A percentile compares a stretch with the other conserved stretches of the same genome.
These are phyloP conservation scores for Cladophialophora psammophila DNA, from an alignment of 2,329 filamentous ascomycete species.

Conservation along the genomic window DNA sequence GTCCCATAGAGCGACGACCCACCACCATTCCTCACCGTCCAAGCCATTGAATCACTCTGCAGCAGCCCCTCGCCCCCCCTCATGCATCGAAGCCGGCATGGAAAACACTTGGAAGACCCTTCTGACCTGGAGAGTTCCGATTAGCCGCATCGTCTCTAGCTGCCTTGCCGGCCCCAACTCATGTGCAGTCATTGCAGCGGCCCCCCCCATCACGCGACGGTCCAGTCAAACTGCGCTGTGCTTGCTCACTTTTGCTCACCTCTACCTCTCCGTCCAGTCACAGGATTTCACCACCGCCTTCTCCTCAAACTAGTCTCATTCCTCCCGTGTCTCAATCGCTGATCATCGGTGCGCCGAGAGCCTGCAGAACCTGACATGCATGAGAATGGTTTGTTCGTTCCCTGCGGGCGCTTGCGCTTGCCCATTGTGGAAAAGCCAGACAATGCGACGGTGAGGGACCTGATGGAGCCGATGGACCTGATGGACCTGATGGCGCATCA, in stretches of 20 bases:
- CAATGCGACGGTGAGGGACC: conserved; percentile 7
- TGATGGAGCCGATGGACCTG: not conserved
- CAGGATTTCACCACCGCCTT: conserved; percentile 4
- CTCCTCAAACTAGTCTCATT: conserved; percentile 19
- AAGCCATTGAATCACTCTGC: conserved; percentile 12
- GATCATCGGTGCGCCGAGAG: conserved; percentile 32
- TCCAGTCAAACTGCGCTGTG: not conserved
- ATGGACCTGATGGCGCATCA: conserved; percentile 6
- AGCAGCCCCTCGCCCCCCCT: conserved; percentile 18
- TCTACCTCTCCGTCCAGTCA: not conserved
- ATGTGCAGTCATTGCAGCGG: conserved; percentile 2
- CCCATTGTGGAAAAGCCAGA: conserved; percentile 22
- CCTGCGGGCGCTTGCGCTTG: conserved; percentile 29
- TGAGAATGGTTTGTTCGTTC: conserved; percentile 22
- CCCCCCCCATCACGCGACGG: not conserved
- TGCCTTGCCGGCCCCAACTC: conserved; percentile 2
- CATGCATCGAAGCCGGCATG: conserved; percentile 31
- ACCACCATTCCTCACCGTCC: not conserved
- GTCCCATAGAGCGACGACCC: not conserved
- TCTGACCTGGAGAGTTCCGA: not conserved
- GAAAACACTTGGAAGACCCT: conserved; percentile 23
- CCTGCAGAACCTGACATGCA: conserved; percentile 33
- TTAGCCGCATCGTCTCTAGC: conserved; percentile 17
- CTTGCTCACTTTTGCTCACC: not conserved
- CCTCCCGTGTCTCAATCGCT: conserved; percentile 33